Evolutionary conservation across 2,329 filamentous ascomycete genomes (phyloP).

Genomic region (Fusarium penzigii): DNA sequence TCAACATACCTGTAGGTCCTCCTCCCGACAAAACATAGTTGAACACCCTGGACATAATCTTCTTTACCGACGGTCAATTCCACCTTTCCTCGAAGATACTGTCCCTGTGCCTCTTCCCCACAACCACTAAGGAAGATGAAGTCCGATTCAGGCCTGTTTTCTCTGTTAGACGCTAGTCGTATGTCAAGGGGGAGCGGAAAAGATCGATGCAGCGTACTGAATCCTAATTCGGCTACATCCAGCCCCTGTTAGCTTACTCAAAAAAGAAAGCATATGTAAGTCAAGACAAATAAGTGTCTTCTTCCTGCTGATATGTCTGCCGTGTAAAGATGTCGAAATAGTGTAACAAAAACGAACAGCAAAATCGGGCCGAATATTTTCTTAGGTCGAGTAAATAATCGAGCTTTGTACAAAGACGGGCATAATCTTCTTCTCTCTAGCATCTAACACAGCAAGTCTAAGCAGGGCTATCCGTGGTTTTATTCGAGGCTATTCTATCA

Average conservation of each 20-base stretch:
- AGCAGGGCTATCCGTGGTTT: too few species aligned
- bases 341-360: too few species aligned
- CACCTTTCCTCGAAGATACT: not conserved
- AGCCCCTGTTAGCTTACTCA: not conserved
- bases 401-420: too few species aligned
- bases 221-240: not conserved
- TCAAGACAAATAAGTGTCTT: too few species aligned
- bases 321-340: too few species aligned
- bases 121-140: not conserved
- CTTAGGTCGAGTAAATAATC: too few species aligned
- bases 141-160: not conserved
- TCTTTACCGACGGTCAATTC: not conserved
- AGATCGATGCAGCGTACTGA: not conserved
- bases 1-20: not conserved
- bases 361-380: too few species aligned
- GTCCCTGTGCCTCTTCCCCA: not conserved
- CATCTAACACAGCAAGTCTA: too few species aligned
- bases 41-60: not conserved
- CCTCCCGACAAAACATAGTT: not conserved
- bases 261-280: not conserved
- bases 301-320: too few species aligned
- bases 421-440: too few species aligned
- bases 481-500: too few species aligned
- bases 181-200: not conserved
- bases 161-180: not conserved